Conservation (phyloP, 2,329 filamentous ascomycete genomes). For the Penicillium sp. region DNA sequence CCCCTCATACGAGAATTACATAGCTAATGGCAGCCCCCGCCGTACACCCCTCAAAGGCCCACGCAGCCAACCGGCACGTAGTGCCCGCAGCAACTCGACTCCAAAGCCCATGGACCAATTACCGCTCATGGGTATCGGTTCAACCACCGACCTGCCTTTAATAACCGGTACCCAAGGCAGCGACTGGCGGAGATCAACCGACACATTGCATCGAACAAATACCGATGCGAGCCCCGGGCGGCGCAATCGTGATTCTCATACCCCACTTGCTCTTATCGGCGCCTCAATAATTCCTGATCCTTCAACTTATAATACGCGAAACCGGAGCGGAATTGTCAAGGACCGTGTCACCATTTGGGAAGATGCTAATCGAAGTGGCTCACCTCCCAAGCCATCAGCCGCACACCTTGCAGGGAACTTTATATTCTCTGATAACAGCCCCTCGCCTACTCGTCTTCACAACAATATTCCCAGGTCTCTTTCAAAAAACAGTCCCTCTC, state of each 20-base stretch:
- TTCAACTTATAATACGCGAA: slow-evolving; percentile 9
- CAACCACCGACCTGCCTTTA: slow-evolving; percentile 15
- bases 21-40: slow-evolving; percentile 30
- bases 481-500: slow-evolving; percentile 16
- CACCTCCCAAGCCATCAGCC: slow-evolving; percentile 9
- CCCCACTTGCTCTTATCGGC: slow-evolving; percentile 5
- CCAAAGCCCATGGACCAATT: slow-evolving; percentile 15
- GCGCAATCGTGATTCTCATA: slow-evolving; percentile 9
- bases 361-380: slow-evolving; percentile 28
- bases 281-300: slow-evolving; percentile 10
- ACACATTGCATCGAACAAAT: slow-evolving; percentile 28
- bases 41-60: slow-evolving; percentile 36
- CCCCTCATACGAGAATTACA: slow-evolving; percentile 25
- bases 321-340: slow-evolving; percentile 19
- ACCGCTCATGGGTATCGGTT: slow-evolving; percentile 8
- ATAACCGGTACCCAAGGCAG: slow-evolving; percentile 25
- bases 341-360: slow-evolving; percentile 42
- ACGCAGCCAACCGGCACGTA: slow-evolving; percentile 30
- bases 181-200: slow-evolving; percentile 29
- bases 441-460: slow-evolving; percentile 14
- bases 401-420: slow-evolving; percentile 11
- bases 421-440: slow-evolving; percentile 12
- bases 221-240: slow-evolving; percentile 18
- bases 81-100: slow-evolving; percentile 22
- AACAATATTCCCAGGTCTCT: slow-evolving; percentile 16